Conservation (phyloP, 2,329 filamentous ascomycete species). For the Ascochyta pisi region DNA sequence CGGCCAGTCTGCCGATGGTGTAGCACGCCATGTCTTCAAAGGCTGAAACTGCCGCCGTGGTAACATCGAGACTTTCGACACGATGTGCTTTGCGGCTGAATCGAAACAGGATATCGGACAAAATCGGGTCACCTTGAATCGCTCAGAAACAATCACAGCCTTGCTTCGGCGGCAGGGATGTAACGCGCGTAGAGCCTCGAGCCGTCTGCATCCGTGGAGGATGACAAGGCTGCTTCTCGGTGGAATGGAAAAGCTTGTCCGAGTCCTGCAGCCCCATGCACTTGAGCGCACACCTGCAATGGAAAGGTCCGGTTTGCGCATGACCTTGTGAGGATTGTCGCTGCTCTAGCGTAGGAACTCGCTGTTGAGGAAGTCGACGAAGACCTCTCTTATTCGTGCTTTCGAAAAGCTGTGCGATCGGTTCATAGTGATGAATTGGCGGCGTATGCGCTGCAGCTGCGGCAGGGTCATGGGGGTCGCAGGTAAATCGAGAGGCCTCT, state of each 20-base stretch:
- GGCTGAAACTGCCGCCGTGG: conserved; percentile 8
- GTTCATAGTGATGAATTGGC: conserved; percentile 80
- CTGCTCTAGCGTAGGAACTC: conserved; percentile 42
- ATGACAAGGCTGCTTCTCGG: conserved; percentile 17
- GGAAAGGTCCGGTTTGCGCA: not conserved
- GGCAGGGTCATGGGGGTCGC: conserved; percentile 71
- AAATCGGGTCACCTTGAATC: conserved; percentile 10
- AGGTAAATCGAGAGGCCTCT: conserved; percentile 70
- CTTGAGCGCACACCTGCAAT: not conserved
- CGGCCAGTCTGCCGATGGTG: not conserved
- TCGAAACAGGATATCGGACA: conserved; percentile 7
- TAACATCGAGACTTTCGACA: not conserved
- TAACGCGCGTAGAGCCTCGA: conserved; percentile 5
- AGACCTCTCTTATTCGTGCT: conserved; percentile 46
- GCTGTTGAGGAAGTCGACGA: conserved; percentile 50
- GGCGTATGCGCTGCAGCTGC: conserved; percentile 76
- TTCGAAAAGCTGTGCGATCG: conserved; percentile 64
- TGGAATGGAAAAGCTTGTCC: conserved; percentile 22
- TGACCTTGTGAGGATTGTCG: not conserved
- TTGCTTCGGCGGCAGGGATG: conserved; percentile 8
- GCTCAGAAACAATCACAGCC: not conserved
- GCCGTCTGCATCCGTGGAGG: conserved; percentile 14
- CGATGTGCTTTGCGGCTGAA: conserved; percentile 1
- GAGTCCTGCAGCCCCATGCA: conserved; percentile 1
- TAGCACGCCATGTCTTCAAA: conserved; percentile 29